These are phyloP conservation scores for Durio zibethinus DNA, from an alignment of 345 rosid species.

Conservation along the genomic window DNA sequence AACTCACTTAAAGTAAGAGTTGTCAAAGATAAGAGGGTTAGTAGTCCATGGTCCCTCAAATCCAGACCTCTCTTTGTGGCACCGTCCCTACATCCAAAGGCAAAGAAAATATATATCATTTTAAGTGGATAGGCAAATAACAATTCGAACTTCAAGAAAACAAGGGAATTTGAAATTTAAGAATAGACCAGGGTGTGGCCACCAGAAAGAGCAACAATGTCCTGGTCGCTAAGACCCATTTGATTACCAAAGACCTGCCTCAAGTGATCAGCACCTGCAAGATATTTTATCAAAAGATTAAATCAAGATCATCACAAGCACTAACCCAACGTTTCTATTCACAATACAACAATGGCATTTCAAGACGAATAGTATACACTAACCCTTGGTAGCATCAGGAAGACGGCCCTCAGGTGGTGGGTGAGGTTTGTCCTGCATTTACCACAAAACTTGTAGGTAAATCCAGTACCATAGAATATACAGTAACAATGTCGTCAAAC, in stretches of 20 bases:
- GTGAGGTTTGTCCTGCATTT: conserved; percentile 71
- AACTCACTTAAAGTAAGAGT: conserved; percentile 83
- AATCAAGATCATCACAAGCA: neutral
- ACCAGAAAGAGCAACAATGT: conserved; percentile 91
- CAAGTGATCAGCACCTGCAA: conserved; percentile 72
- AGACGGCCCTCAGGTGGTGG: conserved; percentile 99
- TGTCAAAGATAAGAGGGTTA: conserved; percentile 88
- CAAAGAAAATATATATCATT: neutral
- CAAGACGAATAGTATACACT: conserved; percentile 9
- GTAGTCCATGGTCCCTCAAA: conserved; percentile 93
- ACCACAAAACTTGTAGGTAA: neutral
- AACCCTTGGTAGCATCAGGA: conserved; percentile 90
- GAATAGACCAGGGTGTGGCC: conserved; percentile 78
- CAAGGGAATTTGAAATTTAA: neutral
- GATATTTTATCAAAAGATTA: neutral
- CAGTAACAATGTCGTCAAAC: too few species aligned
- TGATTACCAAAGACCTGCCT: conserved; percentile 58
- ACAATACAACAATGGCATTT: neutral
- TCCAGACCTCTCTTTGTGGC: conserved; percentile 98
- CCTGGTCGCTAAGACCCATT: conserved; percentile 91
- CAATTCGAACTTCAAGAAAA: neutral
- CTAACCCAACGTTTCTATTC: neutral
- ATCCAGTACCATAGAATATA: neutral
- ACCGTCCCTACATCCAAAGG: conserved; percentile 58
- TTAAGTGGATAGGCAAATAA: neutral